A percentile compares a stretch with the other conserved stretches of the same genome.
These are phyloP conservation scores for Bathelium albidoporum DNA, from an alignment of 495 filamentous ascomycete species.

Conservation along the genomic window DNA sequence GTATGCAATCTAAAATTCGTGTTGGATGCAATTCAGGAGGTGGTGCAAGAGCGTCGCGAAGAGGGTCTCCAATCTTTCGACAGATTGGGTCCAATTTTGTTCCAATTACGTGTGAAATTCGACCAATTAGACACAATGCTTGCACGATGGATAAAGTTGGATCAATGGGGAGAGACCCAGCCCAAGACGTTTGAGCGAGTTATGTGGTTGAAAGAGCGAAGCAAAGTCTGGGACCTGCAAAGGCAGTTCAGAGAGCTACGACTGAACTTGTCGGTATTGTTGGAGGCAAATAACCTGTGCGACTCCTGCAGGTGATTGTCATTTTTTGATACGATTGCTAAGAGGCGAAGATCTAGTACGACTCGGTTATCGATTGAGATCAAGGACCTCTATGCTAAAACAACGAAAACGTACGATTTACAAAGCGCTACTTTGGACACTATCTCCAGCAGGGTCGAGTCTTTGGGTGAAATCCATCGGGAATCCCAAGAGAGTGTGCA, in stretches of 20 bases:
- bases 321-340: background rate
- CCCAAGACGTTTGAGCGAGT: background rate
- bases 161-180: background rate
- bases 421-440: background rate
- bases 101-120: background rate
- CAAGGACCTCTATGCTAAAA: background rate
- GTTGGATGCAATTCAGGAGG: background rate
- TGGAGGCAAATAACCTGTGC: background rate
- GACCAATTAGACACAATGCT: background rate
- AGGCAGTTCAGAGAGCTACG: background rate
- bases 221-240: background rate
- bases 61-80: background rate
- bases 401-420: background rate
- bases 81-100: background rate
- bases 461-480: background rate
- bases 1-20: background rate
- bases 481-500: background rate
- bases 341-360: background rate
- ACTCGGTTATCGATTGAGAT: background rate
- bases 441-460: background rate
- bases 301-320: background rate
- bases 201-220: background rate
- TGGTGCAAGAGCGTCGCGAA: background rate
- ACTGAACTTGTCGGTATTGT: background rate
- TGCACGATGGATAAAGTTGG: background rate